Conservation (phyloP, 129 eudicot species). For the Arctium minus region DNA sequence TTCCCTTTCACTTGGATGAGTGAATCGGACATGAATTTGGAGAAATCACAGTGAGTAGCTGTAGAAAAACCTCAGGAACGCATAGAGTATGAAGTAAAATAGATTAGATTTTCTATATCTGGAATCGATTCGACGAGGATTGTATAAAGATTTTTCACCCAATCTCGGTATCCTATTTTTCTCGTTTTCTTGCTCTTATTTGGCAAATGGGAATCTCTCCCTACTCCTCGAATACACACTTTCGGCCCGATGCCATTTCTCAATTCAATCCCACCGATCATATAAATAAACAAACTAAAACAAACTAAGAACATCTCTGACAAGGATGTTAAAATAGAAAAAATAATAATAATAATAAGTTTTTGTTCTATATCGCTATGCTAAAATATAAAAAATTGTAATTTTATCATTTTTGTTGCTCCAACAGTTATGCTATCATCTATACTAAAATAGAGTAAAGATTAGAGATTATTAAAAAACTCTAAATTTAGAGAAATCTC, state of each 20-base stretch:
- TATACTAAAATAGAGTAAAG: too few species aligned
- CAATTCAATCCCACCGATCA: conserved; percentile 1
- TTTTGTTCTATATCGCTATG: too few species aligned
- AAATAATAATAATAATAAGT: too few species aligned
- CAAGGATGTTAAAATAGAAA: too few species aligned
- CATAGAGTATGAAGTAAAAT: not conserved
- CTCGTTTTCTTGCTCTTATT: conserved; percentile 12
- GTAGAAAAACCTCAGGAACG: conserved; percentile 10
- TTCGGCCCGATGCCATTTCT: conserved; percentile 18
- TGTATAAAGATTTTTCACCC: conserved; percentile 2
- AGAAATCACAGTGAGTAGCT: not conserved
- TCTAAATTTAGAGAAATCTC: too few species aligned
- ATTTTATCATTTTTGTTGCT: too few species aligned
- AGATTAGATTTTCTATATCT: not conserved
- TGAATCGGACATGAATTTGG: conserved; percentile 12
- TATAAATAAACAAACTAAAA: too few species aligned
- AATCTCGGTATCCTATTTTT: conserved; percentile 2
- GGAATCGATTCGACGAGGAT: conserved; percentile 17
- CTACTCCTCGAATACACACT: conserved; percentile 14
- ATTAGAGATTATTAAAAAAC: too few species aligned
- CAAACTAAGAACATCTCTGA: too few species aligned
- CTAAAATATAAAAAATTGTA: too few species aligned
- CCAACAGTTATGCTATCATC: too few species aligned
- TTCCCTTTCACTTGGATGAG: not conserved
- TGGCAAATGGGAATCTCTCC: conserved; percentile 21